phyloP scores from a whole-genome alignment of 306 rosid genomes.

The Rubus parviflorus region DNA sequence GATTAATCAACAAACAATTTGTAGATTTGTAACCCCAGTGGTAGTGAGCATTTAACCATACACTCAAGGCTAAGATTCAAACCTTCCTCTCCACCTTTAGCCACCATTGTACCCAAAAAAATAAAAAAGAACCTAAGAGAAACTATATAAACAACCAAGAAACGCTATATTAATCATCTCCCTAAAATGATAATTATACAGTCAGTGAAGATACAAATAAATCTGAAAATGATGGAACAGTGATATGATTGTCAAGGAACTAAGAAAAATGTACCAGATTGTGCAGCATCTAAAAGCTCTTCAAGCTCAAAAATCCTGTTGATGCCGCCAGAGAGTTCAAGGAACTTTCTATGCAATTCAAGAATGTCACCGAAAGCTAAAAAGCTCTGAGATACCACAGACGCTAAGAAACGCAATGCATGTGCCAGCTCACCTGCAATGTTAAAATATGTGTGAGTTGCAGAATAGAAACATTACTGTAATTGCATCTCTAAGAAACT shows the following conservation, averaged over 20 bases:
- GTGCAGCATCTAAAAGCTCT: conserved; percentile 82
- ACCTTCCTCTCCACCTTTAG: background rate
- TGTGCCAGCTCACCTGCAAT: conserved; percentile 93
- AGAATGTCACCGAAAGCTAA: conserved; percentile 98
- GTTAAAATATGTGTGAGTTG: conserved; percentile 8
- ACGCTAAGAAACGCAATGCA: conserved; percentile 95
- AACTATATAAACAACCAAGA: background rate
- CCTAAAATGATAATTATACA: background rate
- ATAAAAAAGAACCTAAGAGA: background rate
- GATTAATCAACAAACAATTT: background rate
- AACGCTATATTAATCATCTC: background rate
- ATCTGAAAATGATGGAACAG: background rate
- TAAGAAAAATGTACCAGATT: conserved; percentile 58
- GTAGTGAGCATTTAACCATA: background rate
- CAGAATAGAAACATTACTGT: conserved; percentile 9
- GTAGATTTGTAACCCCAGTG: background rate
- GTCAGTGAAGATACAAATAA: background rate
- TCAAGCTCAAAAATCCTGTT: conserved; percentile 93
- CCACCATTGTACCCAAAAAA: background rate
- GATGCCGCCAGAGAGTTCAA: conserved; percentile 90
- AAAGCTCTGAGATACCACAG: conserved; percentile 99
- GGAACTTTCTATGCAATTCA: conserved; percentile 81
- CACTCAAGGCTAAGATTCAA: background rate
- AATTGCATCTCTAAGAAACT: conserved; percentile 7
- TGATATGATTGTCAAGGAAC: background rate